These are phyloP conservation scores for Lactifluus echinatus DNA, from an alignment of 768 basidiomycete species.

Conservation along the genomic window DNA sequence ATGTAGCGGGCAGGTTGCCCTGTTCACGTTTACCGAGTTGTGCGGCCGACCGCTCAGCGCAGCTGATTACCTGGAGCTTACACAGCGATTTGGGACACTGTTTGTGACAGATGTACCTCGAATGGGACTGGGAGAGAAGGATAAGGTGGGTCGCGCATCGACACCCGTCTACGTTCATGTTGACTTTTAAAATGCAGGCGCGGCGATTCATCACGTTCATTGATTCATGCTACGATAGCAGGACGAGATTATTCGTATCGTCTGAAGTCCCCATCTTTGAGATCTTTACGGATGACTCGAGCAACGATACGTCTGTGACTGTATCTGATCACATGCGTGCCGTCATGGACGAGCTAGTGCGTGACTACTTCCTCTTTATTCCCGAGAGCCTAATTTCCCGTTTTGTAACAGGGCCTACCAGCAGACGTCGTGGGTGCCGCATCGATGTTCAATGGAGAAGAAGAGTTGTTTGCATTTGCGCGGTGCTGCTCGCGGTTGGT, in stretches of 20 bases:
- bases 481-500: slow-evolving; percentile 83
- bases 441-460: slow-evolving; percentile 92
- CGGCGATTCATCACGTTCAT: slow-evolving; percentile 96
- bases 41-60: slow-evolving; percentile 88
- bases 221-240: slow-evolving; percentile 93
- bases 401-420: slow-evolving; percentile 55
- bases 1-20: slow-evolving; percentile 71
- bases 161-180: neutral
- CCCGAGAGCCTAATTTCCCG: slow-evolving; percentile 2
- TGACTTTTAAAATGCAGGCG: slow-evolving; percentile 44
- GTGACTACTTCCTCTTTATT: slow-evolving; percentile 14
- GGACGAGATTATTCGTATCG: slow-evolving; percentile 86
- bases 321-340: slow-evolving; percentile 82
- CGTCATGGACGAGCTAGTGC: slow-evolving; percentile 92
- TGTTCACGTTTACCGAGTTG: slow-evolving; percentile 77
- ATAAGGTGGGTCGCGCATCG: slow-evolving; percentile 46
- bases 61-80: slow-evolving; percentile 93
- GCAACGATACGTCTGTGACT: slow-evolving; percentile 29
- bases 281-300: slow-evolving; percentile 71
- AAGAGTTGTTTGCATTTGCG: slow-evolving; percentile 96
- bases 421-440: slow-evolving; percentile 69
- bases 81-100: slow-evolving; percentile 76
- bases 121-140: slow-evolving; percentile 81
- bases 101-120: slow-evolving; percentile 84
- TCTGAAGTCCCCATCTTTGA: slow-evolving; percentile 89